These are phyloP conservation scores for Puccinia coronata DNA, from an alignment of 1,284 basidiomycete genomes.

Conservation along the genomic window DNA sequence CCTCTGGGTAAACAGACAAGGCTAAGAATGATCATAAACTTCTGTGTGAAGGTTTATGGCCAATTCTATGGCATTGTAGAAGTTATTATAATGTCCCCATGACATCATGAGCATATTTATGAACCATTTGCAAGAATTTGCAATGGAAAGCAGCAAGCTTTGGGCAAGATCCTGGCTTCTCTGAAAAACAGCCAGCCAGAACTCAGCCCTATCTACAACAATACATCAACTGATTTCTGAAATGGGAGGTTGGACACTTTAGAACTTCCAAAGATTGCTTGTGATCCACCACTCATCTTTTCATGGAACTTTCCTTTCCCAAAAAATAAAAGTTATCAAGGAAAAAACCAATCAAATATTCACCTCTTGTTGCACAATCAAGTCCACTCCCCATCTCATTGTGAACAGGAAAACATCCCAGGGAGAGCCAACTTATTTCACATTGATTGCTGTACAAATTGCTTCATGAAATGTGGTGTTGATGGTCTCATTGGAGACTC, in stretches of 20 bases:
- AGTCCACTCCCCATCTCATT: background rate
- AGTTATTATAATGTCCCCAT: too few relatives aligned
- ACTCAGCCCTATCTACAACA: background rate
- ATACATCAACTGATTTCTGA: background rate
- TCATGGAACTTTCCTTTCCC: background rate
- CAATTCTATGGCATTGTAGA: too few relatives aligned
- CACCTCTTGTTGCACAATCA: conserved; percentile 17
- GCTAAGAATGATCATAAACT: too few relatives aligned
- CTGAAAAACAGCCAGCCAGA: background rate
- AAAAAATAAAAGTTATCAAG: background rate
- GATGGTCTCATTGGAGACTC: too few relatives aligned
- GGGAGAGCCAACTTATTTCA: background rate
- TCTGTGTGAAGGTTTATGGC: too few relatives aligned
- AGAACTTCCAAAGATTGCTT: background rate
- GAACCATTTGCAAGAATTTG: too few relatives aligned
- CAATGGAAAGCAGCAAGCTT: background rate
- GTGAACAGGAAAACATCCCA: background rate
- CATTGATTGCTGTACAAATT: conserved; percentile 1
- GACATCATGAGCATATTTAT: too few relatives aligned
- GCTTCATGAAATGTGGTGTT: too few relatives aligned
- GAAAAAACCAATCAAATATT: background rate
- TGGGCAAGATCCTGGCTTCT: background rate
- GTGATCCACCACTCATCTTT: background rate
- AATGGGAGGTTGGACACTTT: background rate
- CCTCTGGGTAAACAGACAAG: too few relatives aligned